Evolutionary conservation across 1,139 yeast species (phyloP), one percentile per base, ranked within the genome.

Genomic region (Yamadazyma oceani): DNA sequence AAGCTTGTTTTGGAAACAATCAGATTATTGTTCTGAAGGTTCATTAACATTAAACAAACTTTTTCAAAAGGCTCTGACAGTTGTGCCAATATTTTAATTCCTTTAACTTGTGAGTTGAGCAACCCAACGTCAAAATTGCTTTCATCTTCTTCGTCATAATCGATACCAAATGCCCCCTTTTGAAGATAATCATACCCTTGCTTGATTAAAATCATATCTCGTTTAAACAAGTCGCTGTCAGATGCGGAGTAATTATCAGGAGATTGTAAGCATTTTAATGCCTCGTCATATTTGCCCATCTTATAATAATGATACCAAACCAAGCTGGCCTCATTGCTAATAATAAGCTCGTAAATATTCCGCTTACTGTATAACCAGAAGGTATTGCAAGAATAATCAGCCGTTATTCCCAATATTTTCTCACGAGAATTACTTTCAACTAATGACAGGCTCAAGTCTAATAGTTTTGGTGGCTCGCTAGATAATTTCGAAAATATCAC

Each of bases 221-320:
- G 58, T 3, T 69, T 54, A 12, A 35, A 34, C 17, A 16, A 35
- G 10, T 41, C 43, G 6, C 38, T 31, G 10, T 40, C 39, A 2
- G 27, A 11, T 51, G 44, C 16, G n/a, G 11, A 10, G 7, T 8
- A 8, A 9, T 9, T 16, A 16, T 27, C 13, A 9, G 13, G 21
- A 12, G 30, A 27, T 9, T 56, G 58, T 6, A 81, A 53, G 12
- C 78, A 61, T 2, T 61, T 51, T 33, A 89, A 62, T 0, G 97
- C 97, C 37, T 80, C 80, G 13, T 82, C 85, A 57, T 72, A 90
- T 40, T 77, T 70, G 1, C 78, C 75, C 53, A 77, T 69, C 31
- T 75, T 78, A 40, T 85, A 69, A 55, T 86, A 73, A 5, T 83
- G 73, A 44, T 75, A 76, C 96, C 97, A 88, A 3, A 89, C 82